phyloP scores from a whole-genome alignment of 2,329 filamentous ascomycete genomes.

The Colletotrichum spaethianum region DNA sequence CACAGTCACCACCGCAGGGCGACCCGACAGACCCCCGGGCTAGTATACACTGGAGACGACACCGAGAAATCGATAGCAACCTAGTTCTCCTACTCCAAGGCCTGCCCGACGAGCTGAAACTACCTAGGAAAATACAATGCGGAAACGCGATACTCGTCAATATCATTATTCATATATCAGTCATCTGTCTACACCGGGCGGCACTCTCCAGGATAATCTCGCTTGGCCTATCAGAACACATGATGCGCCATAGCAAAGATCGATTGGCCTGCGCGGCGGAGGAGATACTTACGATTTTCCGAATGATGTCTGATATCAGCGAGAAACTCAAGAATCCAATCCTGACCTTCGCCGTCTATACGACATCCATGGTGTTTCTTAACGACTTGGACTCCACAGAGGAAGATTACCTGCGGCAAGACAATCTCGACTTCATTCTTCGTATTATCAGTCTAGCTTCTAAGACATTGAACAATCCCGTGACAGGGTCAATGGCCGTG shows the following conservation, averaged over 20 bases:
- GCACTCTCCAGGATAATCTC: constrained; percentile 79
- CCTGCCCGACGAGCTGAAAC: constrained; percentile 70
- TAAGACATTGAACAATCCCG: constrained; percentile 67
- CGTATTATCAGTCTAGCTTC: constrained; percentile 77
- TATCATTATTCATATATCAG: constrained; percentile 77
- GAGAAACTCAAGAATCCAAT: constrained; percentile 75
- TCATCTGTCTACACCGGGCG: constrained; percentile 78
- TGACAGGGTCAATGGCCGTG: constrained; percentile 78
- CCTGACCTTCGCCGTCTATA: constrained; percentile 79
- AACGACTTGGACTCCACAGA: constrained; percentile 74
- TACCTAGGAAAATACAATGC: constrained; percentile 71
- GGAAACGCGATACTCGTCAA: constrained; percentile 73
- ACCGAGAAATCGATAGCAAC: constrained; percentile 74
- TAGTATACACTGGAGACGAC: constrained; percentile 77
- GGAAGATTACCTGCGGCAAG: constrained; percentile 49
- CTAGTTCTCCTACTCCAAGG: constrained; percentile 72
- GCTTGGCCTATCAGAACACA: constrained; percentile 53
- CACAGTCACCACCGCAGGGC: constrained; percentile 71
- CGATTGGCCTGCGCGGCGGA: constrained; percentile 77
- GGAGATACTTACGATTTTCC: constrained; percentile 78
- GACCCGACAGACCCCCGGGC: constrained; percentile 71
- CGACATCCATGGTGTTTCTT: constrained; percentile 79
- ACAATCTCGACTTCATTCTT: constrained; percentile 77
- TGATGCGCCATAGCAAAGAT: constrained; percentile 75
- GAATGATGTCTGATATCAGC: constrained; percentile 63